Conservation (phyloP, 2,329 filamentous ascomycete genomes). For the Ophiostoma australiae region DNA sequence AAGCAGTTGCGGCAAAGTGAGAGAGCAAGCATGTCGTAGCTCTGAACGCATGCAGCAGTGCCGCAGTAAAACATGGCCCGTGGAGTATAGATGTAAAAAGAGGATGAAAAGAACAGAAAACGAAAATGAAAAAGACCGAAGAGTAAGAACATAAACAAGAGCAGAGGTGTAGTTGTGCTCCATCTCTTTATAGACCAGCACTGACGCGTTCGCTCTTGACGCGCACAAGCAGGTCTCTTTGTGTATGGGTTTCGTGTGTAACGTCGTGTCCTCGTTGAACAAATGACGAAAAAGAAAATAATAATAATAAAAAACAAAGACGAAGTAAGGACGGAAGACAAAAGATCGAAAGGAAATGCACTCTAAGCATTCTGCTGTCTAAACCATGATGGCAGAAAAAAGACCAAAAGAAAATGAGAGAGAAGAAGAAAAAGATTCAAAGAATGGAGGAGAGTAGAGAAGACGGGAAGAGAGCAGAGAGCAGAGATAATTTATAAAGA, state of each 20-base stretch:
- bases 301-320: background rate
- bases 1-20: background rate
- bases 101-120: background rate
- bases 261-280: slow-evolving; percentile 22
- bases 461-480: background rate
- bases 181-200: slow-evolving; percentile 11
- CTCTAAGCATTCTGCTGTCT: slow-evolving; percentile 26
- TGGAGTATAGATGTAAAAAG: slow-evolving; percentile 4
- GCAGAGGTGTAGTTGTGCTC: background rate
- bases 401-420: slow-evolving; percentile 9
- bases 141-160: background rate
- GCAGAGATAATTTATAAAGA: background rate
- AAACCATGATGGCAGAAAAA: slow-evolving; percentile 13
- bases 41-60: background rate
- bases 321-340: background rate
- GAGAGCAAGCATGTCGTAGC: slow-evolving; percentile 3
- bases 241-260: slow-evolving; percentile 14
- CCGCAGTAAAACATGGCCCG: background rate
- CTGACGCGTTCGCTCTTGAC: background rate
- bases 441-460: background rate
- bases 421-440: background rate
- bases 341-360: slow-evolving; percentile 20
- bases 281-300: background rate
- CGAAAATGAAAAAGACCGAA: background rate
- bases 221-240: background rate